Evolutionary conservation across 1,139 yeast genomes (phyloP).

Genomic region (Debaryomycetaceae sp.): DNA sequence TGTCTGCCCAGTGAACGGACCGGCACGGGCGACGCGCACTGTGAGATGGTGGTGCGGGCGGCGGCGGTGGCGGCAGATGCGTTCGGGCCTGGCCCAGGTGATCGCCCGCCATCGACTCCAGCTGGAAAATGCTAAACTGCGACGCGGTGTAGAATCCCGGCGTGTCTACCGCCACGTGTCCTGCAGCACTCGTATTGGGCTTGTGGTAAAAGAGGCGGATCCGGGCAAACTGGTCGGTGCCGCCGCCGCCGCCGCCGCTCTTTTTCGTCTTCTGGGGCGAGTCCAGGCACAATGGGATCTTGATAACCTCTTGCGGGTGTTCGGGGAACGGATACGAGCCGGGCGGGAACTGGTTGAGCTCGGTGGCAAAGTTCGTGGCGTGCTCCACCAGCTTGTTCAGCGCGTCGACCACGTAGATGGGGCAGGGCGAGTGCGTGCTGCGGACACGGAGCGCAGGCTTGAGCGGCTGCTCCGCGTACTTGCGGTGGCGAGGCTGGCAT

Average conservation of each 20-base stretch:
- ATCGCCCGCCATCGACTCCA: neutral
- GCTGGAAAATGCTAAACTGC: conserved; percentile 17
- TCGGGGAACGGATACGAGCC: conserved; percentile 59
- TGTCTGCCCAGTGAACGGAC: conserved; percentile 6
- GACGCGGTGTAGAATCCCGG: conserved; percentile 23
- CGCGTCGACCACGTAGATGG: conserved; percentile 52
- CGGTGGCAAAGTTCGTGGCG: conserved; percentile 70
- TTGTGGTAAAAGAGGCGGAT: neutral
- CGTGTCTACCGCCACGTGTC: conserved; percentile 1
- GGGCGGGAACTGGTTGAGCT: conserved; percentile 52
- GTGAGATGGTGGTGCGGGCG: neutral
- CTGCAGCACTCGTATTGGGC: neutral
- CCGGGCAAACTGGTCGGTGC: neutral
- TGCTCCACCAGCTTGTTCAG: conserved; percentile 57
- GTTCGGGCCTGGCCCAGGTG: too few species aligned
- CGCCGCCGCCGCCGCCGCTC: neutral
- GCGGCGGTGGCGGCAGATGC: neutral
- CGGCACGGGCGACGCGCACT: neutral
- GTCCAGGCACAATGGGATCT: conserved; percentile 35
- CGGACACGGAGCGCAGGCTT: conserved; percentile 26
- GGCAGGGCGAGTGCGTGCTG: conserved; percentile 14
- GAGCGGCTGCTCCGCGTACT: conserved; percentile 10
- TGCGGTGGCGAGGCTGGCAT: conserved; percentile 33
- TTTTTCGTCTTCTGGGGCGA: conserved; percentile 1
- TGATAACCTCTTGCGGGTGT: conserved; percentile 47